These are phyloP conservation scores for Trichoderma sp. DNA, from an alignment of 2,329 filamentous ascomycete species.

Conservation along the genomic window DNA sequence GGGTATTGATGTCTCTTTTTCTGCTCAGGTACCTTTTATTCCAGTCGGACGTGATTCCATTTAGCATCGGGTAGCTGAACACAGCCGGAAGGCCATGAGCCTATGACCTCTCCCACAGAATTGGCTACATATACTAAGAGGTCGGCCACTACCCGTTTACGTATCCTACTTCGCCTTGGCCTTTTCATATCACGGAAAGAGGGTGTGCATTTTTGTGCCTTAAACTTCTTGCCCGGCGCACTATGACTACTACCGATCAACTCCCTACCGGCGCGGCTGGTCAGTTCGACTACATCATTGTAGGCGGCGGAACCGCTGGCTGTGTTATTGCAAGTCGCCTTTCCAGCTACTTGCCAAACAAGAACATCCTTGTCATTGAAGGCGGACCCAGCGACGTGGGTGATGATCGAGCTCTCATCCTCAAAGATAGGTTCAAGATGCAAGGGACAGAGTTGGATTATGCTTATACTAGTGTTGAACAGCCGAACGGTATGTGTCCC, in stretches of 20 bases:
- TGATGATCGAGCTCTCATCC: conserved; percentile 81
- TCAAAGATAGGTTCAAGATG: conserved; percentile 84
- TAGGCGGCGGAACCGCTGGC: conserved; percentile 83
- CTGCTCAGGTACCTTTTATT: no score
- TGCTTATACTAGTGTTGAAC: conserved; percentile 86
- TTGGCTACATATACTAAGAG: no score
- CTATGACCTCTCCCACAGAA: no score
- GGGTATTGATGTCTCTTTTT: no score
- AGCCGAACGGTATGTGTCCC: conserved; percentile 67
- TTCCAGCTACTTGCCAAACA: conserved; percentile 80
- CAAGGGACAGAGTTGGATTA: conserved; percentile 88
- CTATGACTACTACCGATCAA: conserved; percentile 66
- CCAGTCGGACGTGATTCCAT: no score
- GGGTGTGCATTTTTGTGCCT: no score
- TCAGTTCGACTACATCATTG: conserved; percentile 81
- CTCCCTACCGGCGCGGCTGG: conserved; percentile 65
- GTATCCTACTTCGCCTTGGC: no score
- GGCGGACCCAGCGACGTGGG: conserved; percentile 87
- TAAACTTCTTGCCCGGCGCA: no score
- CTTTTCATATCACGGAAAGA: no score
- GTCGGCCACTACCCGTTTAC: no score
- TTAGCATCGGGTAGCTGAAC: no score
- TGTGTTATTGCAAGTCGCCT: conserved; percentile 81
- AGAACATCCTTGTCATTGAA: conserved; percentile 81
- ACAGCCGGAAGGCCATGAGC: no score